Evolutionary conservation across 345 rosid species (phyloP), one percentile per base, ranked within the genome.

Genomic region (Moricandia moricandioides): DNA sequence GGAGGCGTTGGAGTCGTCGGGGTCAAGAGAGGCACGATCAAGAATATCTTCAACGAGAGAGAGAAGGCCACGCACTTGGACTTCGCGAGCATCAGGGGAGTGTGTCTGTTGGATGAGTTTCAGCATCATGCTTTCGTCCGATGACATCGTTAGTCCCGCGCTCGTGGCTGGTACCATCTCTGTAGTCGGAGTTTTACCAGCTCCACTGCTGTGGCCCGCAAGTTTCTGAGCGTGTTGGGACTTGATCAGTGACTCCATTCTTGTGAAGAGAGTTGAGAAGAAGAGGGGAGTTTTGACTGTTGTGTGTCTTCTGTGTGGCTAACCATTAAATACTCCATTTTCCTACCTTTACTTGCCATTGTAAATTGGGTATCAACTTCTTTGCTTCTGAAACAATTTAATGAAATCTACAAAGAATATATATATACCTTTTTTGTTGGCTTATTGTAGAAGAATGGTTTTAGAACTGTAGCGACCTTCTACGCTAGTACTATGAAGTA

Each of bases 51-150:
- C 85, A 12, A 87, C 84, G 57, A 92, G 76, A 37, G 55, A 18
- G 70, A 89, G 85, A 74, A 92, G 88, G 18, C 91, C 90, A 39
- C 62, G 83, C 13, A 88, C 91, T 67, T 88, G 86, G 33, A 89
- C 81, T 24, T 87, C 91, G 5, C 91, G 84, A 52, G 87, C 93
- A 69, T 87, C 92, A 37, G 92, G 89, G 31, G 86, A 75, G 73
- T 92, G 93, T 16, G 91, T 89, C 33, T 78, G 78, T 52, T 30
- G 58, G 56, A 90, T 71, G 47, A 85, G 86, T 63, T 81, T 84
- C 85, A 88, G 78, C 91, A 88, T 87, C 80, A 80, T 77, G 65
- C 63, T 83, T 51, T 91, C 91, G 73, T 91, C 96, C 0, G 90
- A 87, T 74, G 83, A 71, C 47, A 84, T 63, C 0, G 88, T 45